Percentiles rank a stretch among this genome's conserved stretches.
These are phyloP conservation scores for Clavariopsis aquatica DNA, from an alignment of 495 filamentous ascomycete genomes.

Conservation along the genomic window DNA sequence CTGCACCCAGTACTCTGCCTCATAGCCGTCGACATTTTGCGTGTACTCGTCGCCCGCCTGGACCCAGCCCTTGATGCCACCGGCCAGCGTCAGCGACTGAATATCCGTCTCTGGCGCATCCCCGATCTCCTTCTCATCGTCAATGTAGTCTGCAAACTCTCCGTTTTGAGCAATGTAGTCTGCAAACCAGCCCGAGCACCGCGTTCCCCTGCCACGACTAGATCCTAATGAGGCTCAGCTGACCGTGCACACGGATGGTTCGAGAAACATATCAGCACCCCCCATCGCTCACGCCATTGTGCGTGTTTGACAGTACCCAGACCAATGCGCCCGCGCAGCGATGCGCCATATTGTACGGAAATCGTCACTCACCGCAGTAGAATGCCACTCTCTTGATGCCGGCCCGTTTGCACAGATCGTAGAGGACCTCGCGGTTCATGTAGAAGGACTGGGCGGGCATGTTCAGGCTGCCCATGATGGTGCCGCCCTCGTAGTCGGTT, in stretches of 20 bases:
- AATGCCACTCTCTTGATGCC: constrained; percentile 52
- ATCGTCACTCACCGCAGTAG: constrained; percentile 50
- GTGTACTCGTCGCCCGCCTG: constrained; percentile 48
- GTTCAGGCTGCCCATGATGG: constrained; percentile 52
- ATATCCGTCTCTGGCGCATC: constrained; percentile 47
- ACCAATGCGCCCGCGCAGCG: not conserved
- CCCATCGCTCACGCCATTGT: not conserved
- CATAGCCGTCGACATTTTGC: constrained; percentile 52
- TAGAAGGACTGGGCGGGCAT: constrained; percentile 55
- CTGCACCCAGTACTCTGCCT: constrained; percentile 51
- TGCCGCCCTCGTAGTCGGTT: constrained; percentile 50
- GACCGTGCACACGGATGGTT: not conserved
- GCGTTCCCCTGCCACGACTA: constrained; percentile 49
- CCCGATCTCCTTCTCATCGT: constrained; percentile 39
- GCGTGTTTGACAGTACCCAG: not conserved
- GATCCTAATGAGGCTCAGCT: constrained; percentile 44
- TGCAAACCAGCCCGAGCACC: constrained; percentile 54
- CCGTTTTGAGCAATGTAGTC: constrained; percentile 47
- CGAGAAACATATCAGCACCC: constrained; percentile 7
- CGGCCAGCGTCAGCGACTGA: constrained; percentile 49
- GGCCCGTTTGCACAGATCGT: constrained; percentile 48
- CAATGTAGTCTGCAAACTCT: constrained; percentile 50
- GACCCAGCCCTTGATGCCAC: constrained; percentile 55
- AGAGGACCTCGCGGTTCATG: constrained; percentile 45
- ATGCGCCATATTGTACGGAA: too few relatives aligned